Evolutionary conservation across 352 stramenopile species (phyloP).

Genomic region (Elongisporangium undulatum): DNA sequence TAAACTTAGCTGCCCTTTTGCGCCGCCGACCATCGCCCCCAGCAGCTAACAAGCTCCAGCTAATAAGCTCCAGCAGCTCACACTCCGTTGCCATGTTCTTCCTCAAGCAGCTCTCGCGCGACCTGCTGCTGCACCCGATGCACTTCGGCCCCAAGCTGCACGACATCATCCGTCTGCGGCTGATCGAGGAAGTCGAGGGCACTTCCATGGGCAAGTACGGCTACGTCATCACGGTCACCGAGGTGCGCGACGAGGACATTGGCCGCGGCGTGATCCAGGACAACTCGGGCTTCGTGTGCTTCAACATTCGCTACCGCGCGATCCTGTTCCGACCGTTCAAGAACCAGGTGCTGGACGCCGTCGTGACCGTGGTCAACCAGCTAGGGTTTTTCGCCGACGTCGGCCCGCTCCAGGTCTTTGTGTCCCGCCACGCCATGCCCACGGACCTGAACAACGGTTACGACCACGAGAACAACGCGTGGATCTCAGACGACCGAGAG

Average conservation of each 20-base stretch:
- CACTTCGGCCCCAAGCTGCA: constrained; percentile 95
- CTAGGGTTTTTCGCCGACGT: constrained; percentile 97
- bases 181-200: constrained; percentile 96
- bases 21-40: too few relatives aligned
- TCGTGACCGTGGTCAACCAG: constrained; percentile 95
- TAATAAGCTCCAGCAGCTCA: not conserved
- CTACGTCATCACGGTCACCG: constrained; percentile 97
- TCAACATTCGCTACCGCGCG: constrained; percentile 95
- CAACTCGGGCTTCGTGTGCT: constrained; percentile 95
- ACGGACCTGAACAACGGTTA: constrained; percentile 95
- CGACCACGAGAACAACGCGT: constrained; percentile 96
- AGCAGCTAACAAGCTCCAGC: not conserved
- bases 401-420: constrained; percentile 96
- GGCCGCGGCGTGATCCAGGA: constrained; percentile 97
- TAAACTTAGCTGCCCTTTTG: not conserved
- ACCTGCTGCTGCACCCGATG: constrained; percentile 95
- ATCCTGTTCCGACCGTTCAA: constrained; percentile 97
- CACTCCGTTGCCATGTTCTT: constrained; percentile 61
- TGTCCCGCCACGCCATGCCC: constrained; percentile 93
- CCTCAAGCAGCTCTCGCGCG: constrained; percentile 84
- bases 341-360: constrained; percentile 96
- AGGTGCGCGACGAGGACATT: constrained; percentile 96
- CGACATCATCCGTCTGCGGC: constrained; percentile 93
- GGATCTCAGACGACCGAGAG: constrained; percentile 96
- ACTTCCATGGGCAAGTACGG: constrained; percentile 95